Evolutionary conservation across 768 basidiomycete species (phyloP).

Genomic region (Mycena leptocephala): DNA sequence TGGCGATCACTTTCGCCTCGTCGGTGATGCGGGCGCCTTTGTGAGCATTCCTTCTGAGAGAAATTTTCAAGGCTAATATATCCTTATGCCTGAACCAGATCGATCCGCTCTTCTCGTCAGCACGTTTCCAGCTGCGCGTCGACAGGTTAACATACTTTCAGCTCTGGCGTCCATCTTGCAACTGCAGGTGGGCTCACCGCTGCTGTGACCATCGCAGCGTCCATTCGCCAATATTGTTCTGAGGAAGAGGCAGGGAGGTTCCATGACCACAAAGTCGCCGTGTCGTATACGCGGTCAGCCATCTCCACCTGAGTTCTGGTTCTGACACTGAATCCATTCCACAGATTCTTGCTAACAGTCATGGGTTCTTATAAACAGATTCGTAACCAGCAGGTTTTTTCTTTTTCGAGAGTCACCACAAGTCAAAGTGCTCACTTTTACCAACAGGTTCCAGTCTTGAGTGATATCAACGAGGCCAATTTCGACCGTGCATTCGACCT

Average conservation of each 20-base stretch:
- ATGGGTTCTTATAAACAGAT: slow-evolving; percentile 62
- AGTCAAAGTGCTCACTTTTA: slow-evolving; percentile 43
- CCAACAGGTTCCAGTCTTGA: slow-evolving; percentile 42
- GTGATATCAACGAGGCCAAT: slow-evolving; percentile 56
- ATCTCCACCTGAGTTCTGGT: not conserved
- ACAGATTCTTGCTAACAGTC: slow-evolving; percentile 57
- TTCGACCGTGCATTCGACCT: slow-evolving; percentile 58
- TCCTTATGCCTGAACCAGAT: not conserved
- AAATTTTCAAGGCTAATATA: not conserved
- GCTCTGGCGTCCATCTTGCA: slow-evolving; percentile 30
- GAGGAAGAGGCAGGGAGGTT: slow-evolving; percentile 25
- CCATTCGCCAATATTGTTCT: slow-evolving; percentile 24
- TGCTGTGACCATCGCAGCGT: slow-evolving; percentile 29
- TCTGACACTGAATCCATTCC: not conserved
- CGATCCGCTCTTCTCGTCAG: slow-evolving; percentile 30
- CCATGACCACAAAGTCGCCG: slow-evolving; percentile 31
- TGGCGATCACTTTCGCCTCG: slow-evolving; percentile 49
- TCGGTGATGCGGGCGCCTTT: slow-evolving; percentile 46
- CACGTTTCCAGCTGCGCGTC: not conserved
- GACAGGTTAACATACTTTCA: not conserved
- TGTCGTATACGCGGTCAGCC: slow-evolving; percentile 34
- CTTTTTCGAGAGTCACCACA: not conserved
- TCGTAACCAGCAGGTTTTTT: slow-evolving; percentile 46
- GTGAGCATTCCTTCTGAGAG: not conserved
- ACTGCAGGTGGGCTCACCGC: slow-evolving; percentile 30